Base-by-base conservation (phyloP, 345 rosid species). In the Ceriops tagal region DNA sequence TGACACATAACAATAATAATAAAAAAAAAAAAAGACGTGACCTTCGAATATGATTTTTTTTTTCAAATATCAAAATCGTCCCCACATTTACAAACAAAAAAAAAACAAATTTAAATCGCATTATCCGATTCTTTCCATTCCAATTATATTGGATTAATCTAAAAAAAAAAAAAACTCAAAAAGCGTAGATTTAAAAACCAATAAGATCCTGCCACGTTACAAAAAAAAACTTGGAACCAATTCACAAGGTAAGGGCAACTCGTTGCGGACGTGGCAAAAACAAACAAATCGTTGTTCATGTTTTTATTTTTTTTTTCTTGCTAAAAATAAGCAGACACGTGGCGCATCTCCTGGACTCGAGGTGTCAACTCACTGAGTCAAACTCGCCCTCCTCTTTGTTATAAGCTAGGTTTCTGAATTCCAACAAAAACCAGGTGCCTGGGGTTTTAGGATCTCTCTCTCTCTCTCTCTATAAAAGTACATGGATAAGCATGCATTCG, bases 401-500 rank as follows among this genome's bases (percentile, higher is more conserved):
- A 19, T 16, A 8, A 24, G 8, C 52, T 65, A 65, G 68, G 70
- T 66, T 53, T 66, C 37, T 34, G 37, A 34, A 34, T 34, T 34
- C 37, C 59, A 21, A 27, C 16, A 57, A 57, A 66, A 53, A 35
- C 68, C 58, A 65, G 43, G 58, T 34, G 11, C 53, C 60, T 66
- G 46, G 30, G 60, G 7, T 66, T 65, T 66, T 51, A 53, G 37
- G 18, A 16, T 24, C 46, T 26, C 60, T 32, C 8, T 30, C 43
- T 67, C 62, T 30, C 21, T 27, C 30, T 57, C 31, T 31, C 4
- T 15, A 53, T 22, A n/a, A 13, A 20, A 53, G 21, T 37, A 34
- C 37, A 8, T 34, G 37, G 37, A 34, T 34, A 34, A 34, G 37
- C 19, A 62, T 15, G 26, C 4, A 19, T 20, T 35, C 8, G 3